Evolutionary conservation across 2,329 filamentous ascomycete genomes (phyloP), one percentile per base, ranked within the genome.

Genomic region (Colletotrichum godetiae): DNA sequence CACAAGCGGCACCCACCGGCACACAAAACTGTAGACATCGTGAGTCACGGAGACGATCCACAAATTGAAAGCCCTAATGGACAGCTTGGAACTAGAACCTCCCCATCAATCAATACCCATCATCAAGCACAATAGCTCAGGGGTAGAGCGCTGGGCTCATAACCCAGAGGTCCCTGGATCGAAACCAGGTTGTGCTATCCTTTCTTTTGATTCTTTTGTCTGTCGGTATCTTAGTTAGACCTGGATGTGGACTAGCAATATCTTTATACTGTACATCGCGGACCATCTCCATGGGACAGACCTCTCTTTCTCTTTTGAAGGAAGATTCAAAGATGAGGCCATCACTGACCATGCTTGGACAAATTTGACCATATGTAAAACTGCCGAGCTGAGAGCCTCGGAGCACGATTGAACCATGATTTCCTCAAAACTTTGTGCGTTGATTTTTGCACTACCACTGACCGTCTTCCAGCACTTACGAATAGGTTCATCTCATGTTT

Each of bases 61-160:
- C 62, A 37, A 7, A 10, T 29, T 10, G 13, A 22, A 10, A 57
- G 15, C 62, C 62, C 24, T 65, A 65, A 65, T 65, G 6, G 6
- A 0, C 12, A 5, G 6, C 22, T 10, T 57, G 33, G 6, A 15
- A 2, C n/a, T n/a, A n/a, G n/a, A n/a, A n/a, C n/a, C 10, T 2
- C 3, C 0, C 0, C 22, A 56, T 22, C 33, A 31, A 57, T 0
- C 2, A 56, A 2, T 31, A 27, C 33, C 35, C 31, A 49, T 29
- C 1, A 27, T 49, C 53, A 71, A 71, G 68, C 68, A 71, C 68
- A 67, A 67, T 71, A 71, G 68, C 68, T 71, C 68, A 71, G 68
- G 68, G 68, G 68, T 67, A 70, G 68, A 70, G 68, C 68, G 68
- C 68, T 70, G 68, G 68, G 68, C 68, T 70, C 68, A 70, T 70